Evolutionary conservation across 2,329 filamentous ascomycete species (phyloP), one percentile per base, ranked within the genome.

Genomic region (Ascochyta lentis): DNA sequence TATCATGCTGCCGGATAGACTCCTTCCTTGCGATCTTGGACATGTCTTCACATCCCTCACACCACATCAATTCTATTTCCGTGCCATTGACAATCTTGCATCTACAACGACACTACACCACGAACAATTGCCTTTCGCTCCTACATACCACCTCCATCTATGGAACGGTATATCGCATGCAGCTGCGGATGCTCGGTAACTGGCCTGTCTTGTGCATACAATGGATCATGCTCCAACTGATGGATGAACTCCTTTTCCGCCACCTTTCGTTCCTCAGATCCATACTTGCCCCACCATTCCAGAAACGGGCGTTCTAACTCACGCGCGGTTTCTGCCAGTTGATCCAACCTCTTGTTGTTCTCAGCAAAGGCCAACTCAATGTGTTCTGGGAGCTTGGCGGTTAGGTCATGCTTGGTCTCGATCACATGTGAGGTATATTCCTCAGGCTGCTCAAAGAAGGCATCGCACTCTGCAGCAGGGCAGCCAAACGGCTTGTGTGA

Each of bases 321-420:
- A 61, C 26, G 38, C 6, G 31, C 26, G 34, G 22, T n/a, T 7
- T 53, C 22, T 12, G 8, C n/a, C 33, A 41, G 26, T 34, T 16
- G 41, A 56, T 52, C 55, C 41, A 31, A 49, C 45, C 44, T 49
- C 61, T 42, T 54, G 45, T 56, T 35, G 40, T 33, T 59, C 60
- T 37, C 38, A 31, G 27, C 46, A 44, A 51, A 51, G 6, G 10
- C 29, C n/a, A 23, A 26, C 31, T 51, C 29, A 16, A 37, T n/a
- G 16, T 23, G 22, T 27, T 42, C 48, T 38, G 46, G 46, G 10
- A 49, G 46, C 26, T 40, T 26, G 15, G 19, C 27, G 9, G 13
- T 24, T 24, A 23, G 10, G 16, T 33, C 46, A 34, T 49, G 46
- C 19, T 26, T 49, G 7, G 24, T 41, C 16, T 41, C 35, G 27